A percentile compares a stretch with the other conserved stretches of the same genome.
These are phyloP conservation scores for Chalciporus sp. DNA, from an alignment of 1,284 basidiomycete genomes.

Conservation along the genomic window DNA sequence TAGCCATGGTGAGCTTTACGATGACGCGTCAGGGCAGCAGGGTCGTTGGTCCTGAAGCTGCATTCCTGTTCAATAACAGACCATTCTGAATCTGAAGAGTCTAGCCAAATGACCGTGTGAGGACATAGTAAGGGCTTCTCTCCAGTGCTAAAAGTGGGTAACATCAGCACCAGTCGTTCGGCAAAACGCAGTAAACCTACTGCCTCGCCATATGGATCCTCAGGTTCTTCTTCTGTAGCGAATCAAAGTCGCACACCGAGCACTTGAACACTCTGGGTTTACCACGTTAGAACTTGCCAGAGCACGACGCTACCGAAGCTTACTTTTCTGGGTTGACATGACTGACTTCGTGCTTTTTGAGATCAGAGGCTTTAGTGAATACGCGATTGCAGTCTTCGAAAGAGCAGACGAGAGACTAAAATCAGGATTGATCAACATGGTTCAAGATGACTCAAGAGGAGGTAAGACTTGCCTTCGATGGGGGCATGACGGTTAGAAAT, in stretches of 20 bases:
- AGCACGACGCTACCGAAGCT: not conserved
- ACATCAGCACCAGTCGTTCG: not conserved
- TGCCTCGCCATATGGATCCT: slow-evolving; percentile 24
- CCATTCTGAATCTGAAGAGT: not conserved
- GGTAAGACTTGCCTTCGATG: slow-evolving; percentile 3
- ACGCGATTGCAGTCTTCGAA: slow-evolving; percentile 10
- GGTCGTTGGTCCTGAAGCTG: slow-evolving; percentile 29
- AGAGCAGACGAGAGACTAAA: slow-evolving; percentile 23
- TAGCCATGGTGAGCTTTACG: slow-evolving; percentile 29
- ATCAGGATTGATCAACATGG: slow-evolving; percentile 10
- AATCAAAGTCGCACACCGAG: slow-evolving; percentile 22
- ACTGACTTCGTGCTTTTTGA: slow-evolving; percentile 25
- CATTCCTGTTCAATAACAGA: slow-evolving; percentile 8
- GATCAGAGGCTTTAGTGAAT: slow-evolving; percentile 22
- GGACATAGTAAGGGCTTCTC: slow-evolving; percentile 27
- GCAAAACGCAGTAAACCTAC: slow-evolving; percentile 10
- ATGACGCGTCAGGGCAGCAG: slow-evolving; percentile 32
- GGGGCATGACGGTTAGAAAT: slow-evolving; percentile 8
- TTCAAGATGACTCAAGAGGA: not conserved
- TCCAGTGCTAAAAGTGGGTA: slow-evolving; percentile 22
- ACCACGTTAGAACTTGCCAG: not conserved
- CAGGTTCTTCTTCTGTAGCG: slow-evolving; percentile 29
- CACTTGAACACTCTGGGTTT: slow-evolving; percentile 22
- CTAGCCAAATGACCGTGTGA: slow-evolving; percentile 2
- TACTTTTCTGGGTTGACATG: slow-evolving; percentile 22